These are phyloP conservation scores for Dichotomopilus funicola DNA, from an alignment of 2,329 filamentous ascomycete species.

Conservation along the genomic window DNA sequence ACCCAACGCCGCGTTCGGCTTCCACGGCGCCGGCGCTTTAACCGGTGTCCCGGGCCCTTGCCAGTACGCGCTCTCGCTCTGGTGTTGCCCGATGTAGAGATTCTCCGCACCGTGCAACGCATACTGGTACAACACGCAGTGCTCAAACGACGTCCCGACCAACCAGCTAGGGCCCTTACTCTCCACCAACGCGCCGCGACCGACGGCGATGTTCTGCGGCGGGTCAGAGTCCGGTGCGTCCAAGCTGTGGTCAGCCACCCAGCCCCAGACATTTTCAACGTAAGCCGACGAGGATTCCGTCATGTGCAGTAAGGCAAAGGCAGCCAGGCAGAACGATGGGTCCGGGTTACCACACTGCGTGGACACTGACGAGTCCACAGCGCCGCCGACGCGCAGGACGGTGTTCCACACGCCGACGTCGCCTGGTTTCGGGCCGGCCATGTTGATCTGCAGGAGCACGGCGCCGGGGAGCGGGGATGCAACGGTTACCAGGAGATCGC, in stretches of 20 bases:
- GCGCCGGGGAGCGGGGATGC: conserved; percentile 54
- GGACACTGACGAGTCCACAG: conserved; percentile 33
- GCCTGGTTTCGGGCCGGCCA: conserved; percentile 27
- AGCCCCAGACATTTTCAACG: conserved; percentile 48
- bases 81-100: conserved; percentile 39
- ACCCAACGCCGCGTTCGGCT: conserved; percentile 20
- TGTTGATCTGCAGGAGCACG: conserved; percentile 46
- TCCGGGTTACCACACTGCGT: conserved; percentile 31
- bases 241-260: conserved; percentile 43
- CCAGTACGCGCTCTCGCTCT: conserved; percentile 42
- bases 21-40: conserved; percentile 35
- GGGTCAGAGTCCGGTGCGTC: not conserved
- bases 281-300: conserved; percentile 39
- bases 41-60: conserved; percentile 29
- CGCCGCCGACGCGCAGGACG: conserved; percentile 41
- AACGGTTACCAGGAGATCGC: conserved; percentile 58
- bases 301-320: conserved; percentile 45
- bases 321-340: conserved; percentile 38
- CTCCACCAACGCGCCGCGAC: conserved; percentile 42
- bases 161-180: conserved; percentile 46
- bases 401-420: conserved; percentile 45
- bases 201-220: conserved; percentile 37
- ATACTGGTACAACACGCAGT: conserved; percentile 47
- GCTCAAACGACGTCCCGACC: conserved; percentile 45
- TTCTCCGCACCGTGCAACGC: conserved; percentile 40